Percentiles rank a stretch among this genome's conserved stretches.
phyloP scores from a whole-genome alignment of 768 basidiomycete species.

The Rhizopogon vinicolor region DNA sequence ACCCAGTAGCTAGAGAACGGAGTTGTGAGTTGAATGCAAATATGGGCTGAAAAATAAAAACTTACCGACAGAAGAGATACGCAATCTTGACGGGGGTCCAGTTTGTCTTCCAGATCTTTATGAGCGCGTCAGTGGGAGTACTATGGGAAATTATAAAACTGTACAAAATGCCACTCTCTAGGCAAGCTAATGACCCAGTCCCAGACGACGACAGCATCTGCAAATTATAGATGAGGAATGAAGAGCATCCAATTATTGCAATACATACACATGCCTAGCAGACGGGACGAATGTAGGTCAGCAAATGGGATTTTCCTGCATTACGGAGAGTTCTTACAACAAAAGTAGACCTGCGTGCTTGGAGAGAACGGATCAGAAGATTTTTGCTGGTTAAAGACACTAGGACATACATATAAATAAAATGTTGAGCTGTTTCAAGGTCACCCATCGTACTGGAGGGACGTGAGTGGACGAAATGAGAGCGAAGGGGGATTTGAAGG shows the following conservation, averaged over 20 bases:
- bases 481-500: slow-evolving; percentile 2
- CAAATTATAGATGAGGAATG: neutral
- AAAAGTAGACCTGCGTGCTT: slow-evolving; percentile 77
- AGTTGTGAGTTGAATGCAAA: slow-evolving; percentile 3
- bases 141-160: slow-evolving; percentile 13
- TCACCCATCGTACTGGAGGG: slow-evolving; percentile 33
- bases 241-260: slow-evolving; percentile 15
- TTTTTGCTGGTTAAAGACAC: neutral
- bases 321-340: slow-evolving; percentile 48
- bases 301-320: slow-evolving; percentile 7
- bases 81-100: slow-evolving; percentile 84
- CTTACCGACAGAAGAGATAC: slow-evolving; percentile 80
- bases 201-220: slow-evolving; percentile 81
- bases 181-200: slow-evolving; percentile 80
- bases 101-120: slow-evolving; percentile 73
- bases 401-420: slow-evolving; percentile 62
- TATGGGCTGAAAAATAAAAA: slow-evolving; percentile 17
- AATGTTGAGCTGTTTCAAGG: slow-evolving; percentile 59
- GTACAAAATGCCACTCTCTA: slow-evolving; percentile 74
- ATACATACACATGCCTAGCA: slow-evolving; percentile 65
- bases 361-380: slow-evolving; percentile 10
- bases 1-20: slow-evolving; percentile 66
- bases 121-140: neutral
- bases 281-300: slow-evolving; percentile 25
- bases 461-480: slow-evolving; percentile 8